Evolutionary conservation across 2,329 filamentous ascomycete genomes (phyloP).

Genomic region (Rhynchosporium secalis): DNA sequence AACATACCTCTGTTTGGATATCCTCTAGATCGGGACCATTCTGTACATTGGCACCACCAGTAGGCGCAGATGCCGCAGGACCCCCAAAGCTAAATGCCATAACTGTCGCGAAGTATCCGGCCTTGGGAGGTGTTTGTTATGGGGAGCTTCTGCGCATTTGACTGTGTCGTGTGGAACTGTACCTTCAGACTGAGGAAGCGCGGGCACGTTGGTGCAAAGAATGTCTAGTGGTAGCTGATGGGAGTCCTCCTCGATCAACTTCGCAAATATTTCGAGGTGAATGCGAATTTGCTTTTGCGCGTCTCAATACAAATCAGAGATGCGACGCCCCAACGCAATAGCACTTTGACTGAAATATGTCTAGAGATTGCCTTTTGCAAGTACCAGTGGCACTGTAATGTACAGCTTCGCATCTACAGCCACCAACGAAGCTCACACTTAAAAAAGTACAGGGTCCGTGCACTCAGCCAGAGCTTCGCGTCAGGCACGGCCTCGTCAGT

Average conservation of each 20-base stretch:
- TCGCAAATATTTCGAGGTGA: background rate
- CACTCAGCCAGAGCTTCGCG: background rate
- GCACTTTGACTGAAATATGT: background rate
- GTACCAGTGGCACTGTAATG: too few species aligned
- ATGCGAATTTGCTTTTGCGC: background rate
- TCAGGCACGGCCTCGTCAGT: constrained; percentile 11
- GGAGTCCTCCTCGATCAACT: background rate
- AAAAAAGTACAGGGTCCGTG: background rate
- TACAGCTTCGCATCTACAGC: background rate
- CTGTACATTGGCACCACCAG: constrained; percentile 45
- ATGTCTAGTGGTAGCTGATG: background rate
- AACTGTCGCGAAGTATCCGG: constrained; percentile 43
- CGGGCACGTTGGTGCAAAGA: constrained; percentile 7
- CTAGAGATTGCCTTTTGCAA: background rate
- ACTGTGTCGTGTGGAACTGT: constrained; percentile 19
- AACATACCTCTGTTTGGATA: constrained; percentile 75
- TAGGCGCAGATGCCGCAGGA: constrained; percentile 46
- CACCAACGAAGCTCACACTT: background rate
- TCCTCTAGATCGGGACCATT: constrained; percentile 69
- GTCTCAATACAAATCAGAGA: background rate
- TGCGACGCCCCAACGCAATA: background rate
- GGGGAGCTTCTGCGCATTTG: constrained; percentile 35
- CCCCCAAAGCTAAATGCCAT: constrained; percentile 68
- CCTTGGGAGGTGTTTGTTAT: constrained; percentile 41
- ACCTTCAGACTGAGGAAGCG: background rate